phyloP scores from a whole-genome alignment of 495 filamentous ascomycete species.

The Mytilinidion resinicola region DNA sequence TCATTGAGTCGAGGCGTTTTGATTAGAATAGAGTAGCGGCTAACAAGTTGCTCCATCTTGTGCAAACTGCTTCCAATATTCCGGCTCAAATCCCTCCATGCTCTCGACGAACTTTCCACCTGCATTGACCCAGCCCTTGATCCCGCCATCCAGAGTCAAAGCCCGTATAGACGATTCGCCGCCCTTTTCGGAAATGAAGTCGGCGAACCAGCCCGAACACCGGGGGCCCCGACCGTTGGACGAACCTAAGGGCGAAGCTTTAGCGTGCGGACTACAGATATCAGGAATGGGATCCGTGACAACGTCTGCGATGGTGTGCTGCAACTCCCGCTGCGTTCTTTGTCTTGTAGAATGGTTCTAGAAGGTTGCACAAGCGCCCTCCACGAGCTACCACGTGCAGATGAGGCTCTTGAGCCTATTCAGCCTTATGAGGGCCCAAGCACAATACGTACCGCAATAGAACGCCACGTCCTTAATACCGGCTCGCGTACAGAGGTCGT shows the following conservation, averaged over 20 bases:
- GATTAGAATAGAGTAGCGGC: too few species aligned
- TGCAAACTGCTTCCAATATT: slow-evolving; percentile 42
- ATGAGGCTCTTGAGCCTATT: too few species aligned
- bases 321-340: too few species aligned
- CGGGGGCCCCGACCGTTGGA: slow-evolving; percentile 42
- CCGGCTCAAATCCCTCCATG: slow-evolving; percentile 45
- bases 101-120: slow-evolving; percentile 37
- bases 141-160: slow-evolving; percentile 43
- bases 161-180: slow-evolving; percentile 36
- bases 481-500: slow-evolving; percentile 39
- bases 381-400: too few species aligned
- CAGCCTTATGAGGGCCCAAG: neutral
- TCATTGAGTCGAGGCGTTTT: too few species aligned
- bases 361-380: too few species aligned
- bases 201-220: slow-evolving; percentile 46
- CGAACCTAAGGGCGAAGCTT: slow-evolving; percentile 31
- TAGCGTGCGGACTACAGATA: neutral
- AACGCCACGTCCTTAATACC: slow-evolving; percentile 43
- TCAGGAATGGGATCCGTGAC: neutral
- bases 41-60: neutral
- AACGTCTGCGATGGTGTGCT: slow-evolving; percentile 6
- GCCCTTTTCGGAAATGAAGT: slow-evolving; percentile 36
- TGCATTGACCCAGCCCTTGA: slow-evolving; percentile 45
- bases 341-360: too few species aligned
- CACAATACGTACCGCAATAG: slow-evolving; percentile 41